Percentiles rank a stretch among this genome's conserved stretches.
Evolutionary conservation across 2,329 filamentous ascomycete genomes (phyloP).

Genomic region (Trichoderma pleuroti): DNA sequence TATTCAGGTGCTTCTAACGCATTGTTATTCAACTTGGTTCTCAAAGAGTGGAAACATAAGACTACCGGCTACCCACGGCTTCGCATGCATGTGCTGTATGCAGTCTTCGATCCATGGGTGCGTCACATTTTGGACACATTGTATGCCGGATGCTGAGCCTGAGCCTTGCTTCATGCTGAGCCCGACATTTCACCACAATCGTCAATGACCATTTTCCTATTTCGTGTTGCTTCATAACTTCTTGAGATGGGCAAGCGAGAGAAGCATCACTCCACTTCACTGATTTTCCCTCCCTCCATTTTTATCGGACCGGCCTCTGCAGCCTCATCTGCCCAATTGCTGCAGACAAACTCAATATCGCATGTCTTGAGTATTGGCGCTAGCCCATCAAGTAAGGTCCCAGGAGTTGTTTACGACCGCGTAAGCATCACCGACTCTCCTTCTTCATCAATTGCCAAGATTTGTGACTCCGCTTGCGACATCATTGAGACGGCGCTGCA

Average conservation of each 20-base stretch:
- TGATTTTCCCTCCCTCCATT: not conserved
- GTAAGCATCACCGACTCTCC: constrained; percentile 13
- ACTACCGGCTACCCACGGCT: not conserved
- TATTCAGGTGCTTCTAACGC: not conserved
- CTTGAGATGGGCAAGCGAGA: constrained; percentile 2
- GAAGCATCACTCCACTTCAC: not conserved
- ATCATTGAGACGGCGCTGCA: not conserved
- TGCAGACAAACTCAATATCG: constrained; percentile 6
- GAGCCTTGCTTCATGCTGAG: not conserved
- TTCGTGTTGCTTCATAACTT: not conserved
- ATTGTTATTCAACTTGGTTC: not conserved
- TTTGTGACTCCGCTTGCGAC: not conserved
- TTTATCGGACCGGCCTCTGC: constrained; percentile 9
- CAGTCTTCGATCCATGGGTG: not conserved
- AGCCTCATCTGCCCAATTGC: not conserved
- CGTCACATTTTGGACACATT: not conserved
- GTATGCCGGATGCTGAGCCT: not conserved
- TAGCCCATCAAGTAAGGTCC: constrained; percentile 3
- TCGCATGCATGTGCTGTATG: not conserved
- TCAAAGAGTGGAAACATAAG: not conserved
- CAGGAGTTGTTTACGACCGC: constrained; percentile 3
- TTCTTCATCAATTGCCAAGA: not conserved
- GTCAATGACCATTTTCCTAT: not conserved
- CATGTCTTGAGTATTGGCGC: constrained; percentile 17
- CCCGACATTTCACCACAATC: not conserved